Conservation (phyloP, 495 filamentous ascomycete genomes). For the Hypomontagnella submonticulosa region DNA sequence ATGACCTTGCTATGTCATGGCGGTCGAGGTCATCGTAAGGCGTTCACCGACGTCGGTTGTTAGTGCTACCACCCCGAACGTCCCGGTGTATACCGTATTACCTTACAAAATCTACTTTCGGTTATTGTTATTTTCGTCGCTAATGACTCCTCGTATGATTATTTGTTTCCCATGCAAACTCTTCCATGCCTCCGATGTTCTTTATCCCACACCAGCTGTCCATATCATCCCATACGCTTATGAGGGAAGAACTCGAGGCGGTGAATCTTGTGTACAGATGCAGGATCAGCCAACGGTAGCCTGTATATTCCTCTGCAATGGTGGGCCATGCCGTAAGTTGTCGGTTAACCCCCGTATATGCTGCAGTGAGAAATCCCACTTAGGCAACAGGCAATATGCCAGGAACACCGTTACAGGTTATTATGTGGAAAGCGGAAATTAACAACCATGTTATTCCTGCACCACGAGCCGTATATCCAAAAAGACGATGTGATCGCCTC, state of each 20-base stretch:
- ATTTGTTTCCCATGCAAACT: slow-evolving; percentile 11
- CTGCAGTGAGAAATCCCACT: slow-evolving; percentile 23
- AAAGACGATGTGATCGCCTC: slow-evolving; percentile 2
- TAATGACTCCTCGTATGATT: slow-evolving; percentile 26
- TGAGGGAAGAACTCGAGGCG: slow-evolving; percentile 24
- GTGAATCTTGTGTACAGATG: slow-evolving; percentile 37
- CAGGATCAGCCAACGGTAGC: slow-evolving; percentile 22
- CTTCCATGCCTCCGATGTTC: neutral
- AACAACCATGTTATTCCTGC: neutral
- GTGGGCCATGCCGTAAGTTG: slow-evolving; percentile 4
- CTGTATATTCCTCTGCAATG: slow-evolving; percentile 15
- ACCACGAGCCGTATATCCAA: slow-evolving; percentile 7
- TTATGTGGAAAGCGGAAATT: slow-evolving; percentile 24
- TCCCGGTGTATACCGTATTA: slow-evolving; percentile 14
- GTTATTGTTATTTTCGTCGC: slow-evolving; percentile 22
- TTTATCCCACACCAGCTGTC: slow-evolving; percentile 12
- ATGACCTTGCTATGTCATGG: slow-evolving; percentile 3
- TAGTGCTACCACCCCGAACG: neutral
- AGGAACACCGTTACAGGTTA: slow-evolving; percentile 10
- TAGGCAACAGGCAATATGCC: slow-evolving; percentile 18
- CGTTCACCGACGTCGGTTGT: slow-evolving; percentile 21
- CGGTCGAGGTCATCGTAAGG: slow-evolving; percentile 4
- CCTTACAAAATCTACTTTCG: slow-evolving; percentile 24
- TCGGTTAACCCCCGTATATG: slow-evolving; percentile 10
- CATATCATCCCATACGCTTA: slow-evolving; percentile 16